phyloP scores from a whole-genome alignment of 805 yeast species.

The Metschnikowia kofuensis region DNA sequence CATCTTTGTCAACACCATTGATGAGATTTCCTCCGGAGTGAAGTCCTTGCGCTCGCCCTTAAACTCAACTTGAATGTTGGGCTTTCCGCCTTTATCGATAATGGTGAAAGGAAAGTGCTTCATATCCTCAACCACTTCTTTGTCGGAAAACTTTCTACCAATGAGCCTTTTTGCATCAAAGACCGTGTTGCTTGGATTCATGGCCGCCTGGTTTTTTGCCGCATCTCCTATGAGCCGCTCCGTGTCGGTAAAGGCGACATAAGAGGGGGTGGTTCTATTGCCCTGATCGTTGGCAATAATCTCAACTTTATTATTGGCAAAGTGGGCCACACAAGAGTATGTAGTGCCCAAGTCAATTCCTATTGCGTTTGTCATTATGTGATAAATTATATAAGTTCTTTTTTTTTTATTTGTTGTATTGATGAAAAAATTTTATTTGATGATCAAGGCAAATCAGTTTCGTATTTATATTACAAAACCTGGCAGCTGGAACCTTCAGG shows the following conservation, averaged over 20 bases:
- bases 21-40: slow-evolving; percentile 93
- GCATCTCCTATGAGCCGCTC: slow-evolving; percentile 97
- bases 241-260: slow-evolving; percentile 92
- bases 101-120: slow-evolving; percentile 90
- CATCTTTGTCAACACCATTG: slow-evolving; percentile 91
- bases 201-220: slow-evolving; percentile 97
- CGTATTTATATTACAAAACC: slow-evolving; percentile 5
- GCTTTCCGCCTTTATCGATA: slow-evolving; percentile 77
- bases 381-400: not conserved
- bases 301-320: slow-evolving; percentile 78
- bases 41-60: slow-evolving; percentile 84
- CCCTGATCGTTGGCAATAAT: slow-evolving; percentile 98
- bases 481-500: slow-evolving; percentile 4
- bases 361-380: slow-evolving; percentile 39
- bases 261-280: slow-evolving; percentile 96
- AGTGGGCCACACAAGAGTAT: slow-evolving; percentile 88
- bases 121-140: slow-evolving; percentile 73
- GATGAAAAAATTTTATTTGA: not conserved
- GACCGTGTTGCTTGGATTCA: slow-evolving; percentile 91
- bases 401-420: not conserved
- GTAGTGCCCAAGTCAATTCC: slow-evolving; percentile 98
- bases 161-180: slow-evolving; percentile 95
- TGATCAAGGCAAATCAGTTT: not conserved
- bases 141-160: slow-evolving; percentile 75
- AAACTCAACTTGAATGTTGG: slow-evolving; percentile 81